Base-by-base conservation (phyloP, 345 rosid species). In the Durio zibethinus region DNA sequence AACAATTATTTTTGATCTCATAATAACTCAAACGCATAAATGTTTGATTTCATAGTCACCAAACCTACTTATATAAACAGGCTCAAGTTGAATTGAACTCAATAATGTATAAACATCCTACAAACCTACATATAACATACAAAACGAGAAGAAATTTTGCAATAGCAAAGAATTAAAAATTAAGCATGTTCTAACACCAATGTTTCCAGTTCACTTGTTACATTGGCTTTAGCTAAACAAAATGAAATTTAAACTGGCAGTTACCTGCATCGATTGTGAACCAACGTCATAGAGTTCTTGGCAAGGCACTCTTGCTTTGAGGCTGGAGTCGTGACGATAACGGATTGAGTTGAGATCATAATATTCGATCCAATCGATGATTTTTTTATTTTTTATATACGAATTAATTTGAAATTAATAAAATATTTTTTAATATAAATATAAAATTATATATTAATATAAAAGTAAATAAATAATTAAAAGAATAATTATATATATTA, bases 201-300 rank as follows among this genome's bases (percentile, higher is more conserved):
- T 27, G 15, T n/a, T n/a, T n/a, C n/a, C 10, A 15, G 10, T 45
- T 66, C 11, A 52, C 61, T 50, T 33, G 43, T 59, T 33, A 53
- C 29, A 48, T 16, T 33, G 42, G 20, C 64, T 36, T 61, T 69
- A 11, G 10, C 57, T n/a, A 33, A 21, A 60, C 54, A 45, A 73
- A 68, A 57, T 80, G 18, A 11, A 23, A 71, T 18, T 62, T 10
- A 50, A 70, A 56, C 35, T 20, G 11, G 27, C 33, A 76, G 15
- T 38, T 82, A 93, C 99, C 99, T 92, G 97, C 98, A 93, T n/a
- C 97, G 83, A 78, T 96, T 96, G 78, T 96, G 98, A 67, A 91
- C 96, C 62, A 96, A 36, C 4, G 93, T 77, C 97, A 96, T 96
- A 4, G 98, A 89, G 78, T 90, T 92, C 89, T 90, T 93, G 54